Base-by-base conservation (phyloP, 2,329 filamentous ascomycete species). In the Elsinoe perseae region DNA sequence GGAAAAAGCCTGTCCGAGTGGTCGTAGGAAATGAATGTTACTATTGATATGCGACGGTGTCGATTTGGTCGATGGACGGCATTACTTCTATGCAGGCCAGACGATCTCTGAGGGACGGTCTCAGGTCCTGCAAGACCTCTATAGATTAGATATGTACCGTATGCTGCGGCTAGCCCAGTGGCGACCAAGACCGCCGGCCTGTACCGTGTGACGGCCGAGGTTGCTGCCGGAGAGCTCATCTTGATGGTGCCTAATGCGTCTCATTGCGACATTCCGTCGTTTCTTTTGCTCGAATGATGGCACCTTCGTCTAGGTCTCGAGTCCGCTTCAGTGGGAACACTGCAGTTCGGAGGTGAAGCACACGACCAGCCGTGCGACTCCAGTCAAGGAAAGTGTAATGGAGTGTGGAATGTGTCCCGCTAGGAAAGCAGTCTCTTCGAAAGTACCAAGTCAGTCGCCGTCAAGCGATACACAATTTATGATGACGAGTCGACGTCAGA, bases 51-150 rank as follows among this genome's bases (percentile, higher is more conserved):
- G 10, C 36, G 54, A 20, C 43, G 40, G 28, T 50, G 53, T 10
- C 57, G 30, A 23, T 44, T 12, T 21, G 57, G 66, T 46, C 80
- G 78, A 59, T 84, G 82, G 34, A 87, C 66, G 9, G 85, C 85
- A 68, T 87, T 87, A 65, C 84, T 84, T 60, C 85, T 76, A 62
- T 81, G 84, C 27, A 88, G 71, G 12, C 64, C 60, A 42, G 61
- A 60, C 63, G 64, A 61, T 64, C 58, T 63, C 64, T 56, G 56
- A 61, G 59, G 62, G 63, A 21, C 60, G 64, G 43, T 68, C 69
- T 57, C 63, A 66, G 65, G 61, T 68, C 56, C 63, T 69, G 66
- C 21, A n/a, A 56, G 27, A 3, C 53, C 40, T 21, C 40, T 21
- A 38, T 83, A 86, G 62, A 82, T 70, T 57, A 81, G 78, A 65